A percentile compares a stretch with the other conserved stretches of the same genome.
phyloP scores from a whole-genome alignment of 2,329 filamentous ascomycete species.

The Lachnellula suecica region DNA sequence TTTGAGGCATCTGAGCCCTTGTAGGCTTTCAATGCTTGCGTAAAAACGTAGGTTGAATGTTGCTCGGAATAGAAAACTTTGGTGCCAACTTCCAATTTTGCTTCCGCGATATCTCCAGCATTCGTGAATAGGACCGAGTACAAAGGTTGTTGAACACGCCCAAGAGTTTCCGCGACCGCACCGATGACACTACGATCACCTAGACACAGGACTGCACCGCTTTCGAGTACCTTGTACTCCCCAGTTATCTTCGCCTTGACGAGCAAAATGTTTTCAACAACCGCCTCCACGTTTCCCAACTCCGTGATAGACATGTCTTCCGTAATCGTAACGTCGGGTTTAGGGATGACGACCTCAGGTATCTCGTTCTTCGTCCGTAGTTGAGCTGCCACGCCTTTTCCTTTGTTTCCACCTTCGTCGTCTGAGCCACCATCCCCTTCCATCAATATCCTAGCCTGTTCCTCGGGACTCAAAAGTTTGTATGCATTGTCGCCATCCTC shows the following conservation, averaged over 20 bases:
- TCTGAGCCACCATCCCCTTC: constrained; percentile 77
- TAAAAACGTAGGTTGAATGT: constrained; percentile 84
- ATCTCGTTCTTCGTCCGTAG: constrained; percentile 83
- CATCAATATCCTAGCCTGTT: constrained; percentile 84
- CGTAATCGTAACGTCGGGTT: constrained; percentile 77
- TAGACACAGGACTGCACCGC: constrained; percentile 79
- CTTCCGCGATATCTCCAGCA: constrained; percentile 63
- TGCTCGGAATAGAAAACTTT: constrained; percentile 77
- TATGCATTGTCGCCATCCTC: constrained; percentile 59
- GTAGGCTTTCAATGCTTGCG: constrained; percentile 71
- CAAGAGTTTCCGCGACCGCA: constrained; percentile 80
- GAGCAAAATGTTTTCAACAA: constrained; percentile 77
- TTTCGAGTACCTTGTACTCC: constrained; percentile 82
- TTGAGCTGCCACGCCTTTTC: constrained; percentile 41
- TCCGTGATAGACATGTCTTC: constrained; percentile 73
- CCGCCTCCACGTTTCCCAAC: constrained; percentile 72
- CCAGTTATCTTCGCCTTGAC: constrained; percentile 78
- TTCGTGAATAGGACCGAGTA: constrained; percentile 80
- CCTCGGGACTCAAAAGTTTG: constrained; percentile 74
- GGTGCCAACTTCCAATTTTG: constrained; percentile 66
- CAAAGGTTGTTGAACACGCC: constrained; percentile 79
- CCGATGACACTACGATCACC: constrained; percentile 76
- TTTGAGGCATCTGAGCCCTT: constrained; percentile 96
- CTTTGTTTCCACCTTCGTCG: constrained; percentile 61
- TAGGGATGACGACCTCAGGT: constrained; percentile 61